Conservation (phyloP, 108 stramenopile genomes). For the Schizochytrium sp. region DNA sequence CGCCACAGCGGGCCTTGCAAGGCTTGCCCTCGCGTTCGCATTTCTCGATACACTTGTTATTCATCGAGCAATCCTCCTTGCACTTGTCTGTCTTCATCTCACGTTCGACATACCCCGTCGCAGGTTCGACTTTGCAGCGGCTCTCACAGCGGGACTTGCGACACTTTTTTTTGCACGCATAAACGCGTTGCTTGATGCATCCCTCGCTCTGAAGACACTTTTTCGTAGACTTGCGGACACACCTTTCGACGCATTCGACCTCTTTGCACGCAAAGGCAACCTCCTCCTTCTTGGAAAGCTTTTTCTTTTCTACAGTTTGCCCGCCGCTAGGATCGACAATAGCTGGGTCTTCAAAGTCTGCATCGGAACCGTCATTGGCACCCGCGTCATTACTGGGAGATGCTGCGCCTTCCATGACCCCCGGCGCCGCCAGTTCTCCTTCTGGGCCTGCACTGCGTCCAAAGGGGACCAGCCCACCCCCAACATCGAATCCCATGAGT, state of each 20-base stretch:
- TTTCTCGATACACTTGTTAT: background rate
- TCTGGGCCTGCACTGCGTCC: background rate
- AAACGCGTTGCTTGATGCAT: background rate
- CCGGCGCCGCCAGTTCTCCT: background rate
- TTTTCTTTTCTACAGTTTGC: background rate
- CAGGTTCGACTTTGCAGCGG: background rate
- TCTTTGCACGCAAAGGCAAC: background rate
- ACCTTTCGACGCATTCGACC: conserved; percentile 5
- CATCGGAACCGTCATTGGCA: background rate
- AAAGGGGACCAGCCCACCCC: background rate
- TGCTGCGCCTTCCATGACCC: background rate
- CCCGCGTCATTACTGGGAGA: background rate
- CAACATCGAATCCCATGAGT: background rate
- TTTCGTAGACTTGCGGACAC: background rate
- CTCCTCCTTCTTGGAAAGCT: background rate
- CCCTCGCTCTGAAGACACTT: background rate
- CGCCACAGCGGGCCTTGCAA: background rate
- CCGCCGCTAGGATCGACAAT: background rate
- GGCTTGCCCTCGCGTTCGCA: background rate
- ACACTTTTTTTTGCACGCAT: background rate
- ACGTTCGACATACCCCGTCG: background rate
- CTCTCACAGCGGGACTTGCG: background rate
- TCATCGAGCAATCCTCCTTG: background rate
- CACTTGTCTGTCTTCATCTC: conserved; percentile 13
- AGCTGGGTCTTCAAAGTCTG: too few species aligned